Evolutionary conservation across 305 asterid genomes (phyloP), one percentile per base, ranked within the genome.

Genomic region (Fraxinus xanthoxyloides): DNA sequence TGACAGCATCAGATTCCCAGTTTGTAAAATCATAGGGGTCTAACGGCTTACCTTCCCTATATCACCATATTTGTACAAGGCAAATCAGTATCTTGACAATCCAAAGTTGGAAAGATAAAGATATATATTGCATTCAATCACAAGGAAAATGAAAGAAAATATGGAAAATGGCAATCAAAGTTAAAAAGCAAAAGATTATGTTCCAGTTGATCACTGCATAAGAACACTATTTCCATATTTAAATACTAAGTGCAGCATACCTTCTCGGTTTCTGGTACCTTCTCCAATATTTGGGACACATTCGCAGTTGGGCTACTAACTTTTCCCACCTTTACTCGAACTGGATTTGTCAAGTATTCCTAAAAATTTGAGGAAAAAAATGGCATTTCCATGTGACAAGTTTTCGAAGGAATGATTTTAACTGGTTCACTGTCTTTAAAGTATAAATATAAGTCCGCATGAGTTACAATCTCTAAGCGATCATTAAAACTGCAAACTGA

Each of bases 301-400:
- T 91, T 94, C 79, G 95, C 91, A 12, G 97, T 91, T 19, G 98
- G 98, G 89, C 97, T 91, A 85, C 98, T 94, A 73, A 94, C 95
- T 90, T 93, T 94, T 79, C 98, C 98, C 77, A 94, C 98, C 88
- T 89, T 94, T 74, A 94, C 92, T 65, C 88, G 92, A 78, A 94
- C 98, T 12, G 98, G 98, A 80, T 91, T 87, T 70, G 90, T 90
- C 83, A 94, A 87, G 87, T 94, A 93, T 85, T 94, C 98, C 98
- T 94, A 78, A 70, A 82, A 54, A 79, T 69, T 76, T 78, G 36
- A 17, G 61, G 3, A 51, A 74, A 10, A 34, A 51, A 77, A 54
- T 28, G 17, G 9, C 15, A 17, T 51, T 28, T 61, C 26, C 23
- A 31, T 5, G 74, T 31, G 6, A 70, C 15, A 15, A 70, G 23